Conservation (phyloP, 805 yeast genomes). For the Starmerella floris region DNA sequence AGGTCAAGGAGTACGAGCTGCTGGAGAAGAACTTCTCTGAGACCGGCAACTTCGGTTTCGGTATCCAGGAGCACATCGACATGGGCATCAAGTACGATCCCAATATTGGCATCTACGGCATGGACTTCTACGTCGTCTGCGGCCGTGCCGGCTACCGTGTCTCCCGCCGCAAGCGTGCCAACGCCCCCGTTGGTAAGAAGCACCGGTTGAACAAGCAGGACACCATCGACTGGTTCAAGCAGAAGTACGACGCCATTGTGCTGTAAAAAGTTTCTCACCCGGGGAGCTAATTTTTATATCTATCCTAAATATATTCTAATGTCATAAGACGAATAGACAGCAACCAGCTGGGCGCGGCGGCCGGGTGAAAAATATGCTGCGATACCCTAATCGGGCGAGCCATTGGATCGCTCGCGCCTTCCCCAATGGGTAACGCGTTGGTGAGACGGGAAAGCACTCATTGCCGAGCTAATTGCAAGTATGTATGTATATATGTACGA, state of each 20-base stretch:
- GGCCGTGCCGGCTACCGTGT: conserved; percentile 99
- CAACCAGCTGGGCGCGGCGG: too few relatives aligned
- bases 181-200: conserved; percentile 74
- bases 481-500: too few relatives aligned
- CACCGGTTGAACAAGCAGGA: conserved; percentile 90
- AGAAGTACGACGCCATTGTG: conserved; percentile 98
- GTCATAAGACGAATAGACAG: background rate
- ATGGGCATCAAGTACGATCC: conserved; percentile 99
- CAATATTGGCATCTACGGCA: conserved; percentile 98
- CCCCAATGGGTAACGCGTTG: too few relatives aligned
- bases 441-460: too few relatives aligned
- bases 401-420: too few relatives aligned
- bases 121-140: conserved; percentile 96
- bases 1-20: conserved; percentile 99
- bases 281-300: background rate
- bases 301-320: background rate
- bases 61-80: conserved; percentile 98
- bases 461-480: too few relatives aligned
- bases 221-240: conserved; percentile 97
- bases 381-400: too few relatives aligned
- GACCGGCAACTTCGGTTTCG: conserved; percentile 99
- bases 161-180: conserved; percentile 85
- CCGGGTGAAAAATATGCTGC: too few relatives aligned
- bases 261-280: conserved; percentile 16
- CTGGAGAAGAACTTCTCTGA: conserved; percentile 87